Evolutionary conservation across 2,329 filamentous ascomycete genomes (phyloP).

Genomic region (Colletotrichum sojae): DNA sequence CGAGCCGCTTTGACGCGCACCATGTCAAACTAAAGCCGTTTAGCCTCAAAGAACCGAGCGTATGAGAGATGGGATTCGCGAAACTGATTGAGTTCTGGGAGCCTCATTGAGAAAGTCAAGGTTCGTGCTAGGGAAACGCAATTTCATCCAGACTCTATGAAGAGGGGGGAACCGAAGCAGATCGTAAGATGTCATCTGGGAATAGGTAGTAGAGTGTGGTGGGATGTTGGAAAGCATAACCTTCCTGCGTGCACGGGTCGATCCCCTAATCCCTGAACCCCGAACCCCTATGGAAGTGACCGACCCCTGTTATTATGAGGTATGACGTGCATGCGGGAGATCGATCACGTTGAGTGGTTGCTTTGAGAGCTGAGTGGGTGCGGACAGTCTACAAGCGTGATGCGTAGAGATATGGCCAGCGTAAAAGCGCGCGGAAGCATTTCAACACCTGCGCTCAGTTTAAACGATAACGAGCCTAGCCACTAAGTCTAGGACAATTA

Average conservation of each 20-base stretch:
- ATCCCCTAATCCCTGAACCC: neutral
- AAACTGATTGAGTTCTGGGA: slow-evolving; percentile 5
- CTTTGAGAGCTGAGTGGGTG: too few species aligned
- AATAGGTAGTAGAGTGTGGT: neutral
- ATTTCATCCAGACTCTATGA: slow-evolving; percentile 12
- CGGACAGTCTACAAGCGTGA: too few species aligned
- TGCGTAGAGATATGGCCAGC: too few species aligned
- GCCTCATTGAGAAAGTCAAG: neutral
- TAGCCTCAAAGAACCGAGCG: slow-evolving; percentile 16
- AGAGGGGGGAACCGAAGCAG: neutral
- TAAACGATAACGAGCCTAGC: too few species aligned
- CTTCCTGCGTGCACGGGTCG: neutral
- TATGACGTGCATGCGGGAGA: too few species aligned
- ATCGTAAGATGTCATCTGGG: neutral
- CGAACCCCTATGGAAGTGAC: too few species aligned
- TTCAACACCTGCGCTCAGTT: too few species aligned
- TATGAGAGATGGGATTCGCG: neutral
- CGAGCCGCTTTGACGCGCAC: slow-evolving; percentile 8
- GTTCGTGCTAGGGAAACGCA: slow-evolving; percentile 5
- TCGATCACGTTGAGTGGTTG: too few species aligned
- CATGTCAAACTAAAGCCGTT: slow-evolving; percentile 18
- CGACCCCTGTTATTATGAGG: too few species aligned
- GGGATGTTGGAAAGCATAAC: neutral
- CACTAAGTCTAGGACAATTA: too few species aligned
- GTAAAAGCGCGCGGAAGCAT: too few species aligned